Base-by-base conservation (phyloP, 108 stramenopile genomes). In the Cyclotella kingstonii region DNA sequence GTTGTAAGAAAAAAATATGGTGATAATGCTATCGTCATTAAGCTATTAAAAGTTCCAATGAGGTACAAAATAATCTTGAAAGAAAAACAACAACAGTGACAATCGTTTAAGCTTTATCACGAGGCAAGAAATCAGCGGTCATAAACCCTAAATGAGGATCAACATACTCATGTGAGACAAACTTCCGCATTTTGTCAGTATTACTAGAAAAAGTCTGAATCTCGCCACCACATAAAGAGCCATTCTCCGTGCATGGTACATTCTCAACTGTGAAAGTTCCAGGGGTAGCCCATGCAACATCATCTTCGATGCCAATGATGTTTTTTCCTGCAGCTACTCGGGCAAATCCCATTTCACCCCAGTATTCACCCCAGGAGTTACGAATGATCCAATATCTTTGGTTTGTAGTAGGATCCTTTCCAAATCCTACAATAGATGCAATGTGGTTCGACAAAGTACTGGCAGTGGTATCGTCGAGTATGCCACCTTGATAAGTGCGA, bases 351-450 rank as follows among this genome's bases (percentile, higher is more conserved):
- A 79, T 75, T 53, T 86, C 85, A 6, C 60, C 60, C 60, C 60
- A 62, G 35, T 62, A 62, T 1, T 21, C 12, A 5, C 73, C 73
- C 73, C 73, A 75, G n/a, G 72, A 77, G 67, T 98, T 96, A 28
- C 97, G 80, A 23, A 95, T 61, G 59, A 95, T 89, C 95, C 95
- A 98, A 61, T 89, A 83, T 51, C 74, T 55, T 28, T 59, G 77
- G 7, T 79, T 77, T 9, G 73, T 56, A n/a, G 80, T 68, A 34
- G 60, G 42, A 61, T 96, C 86, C 25, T 68, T 66, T 18, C 95
- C 97, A 88, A 87, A 98, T 9, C 97, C 97, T 5, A 93, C 92
- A 60, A 96, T 89, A 38, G 77, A 77, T 5, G 95, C 82, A 36
- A 91, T 82, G 67, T 98, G 97, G 54, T 95, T 93, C 8, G 81